phyloP scores from a whole-genome alignment of 805 yeast species.

The Metschnikowia drakensbergensis region DNA sequence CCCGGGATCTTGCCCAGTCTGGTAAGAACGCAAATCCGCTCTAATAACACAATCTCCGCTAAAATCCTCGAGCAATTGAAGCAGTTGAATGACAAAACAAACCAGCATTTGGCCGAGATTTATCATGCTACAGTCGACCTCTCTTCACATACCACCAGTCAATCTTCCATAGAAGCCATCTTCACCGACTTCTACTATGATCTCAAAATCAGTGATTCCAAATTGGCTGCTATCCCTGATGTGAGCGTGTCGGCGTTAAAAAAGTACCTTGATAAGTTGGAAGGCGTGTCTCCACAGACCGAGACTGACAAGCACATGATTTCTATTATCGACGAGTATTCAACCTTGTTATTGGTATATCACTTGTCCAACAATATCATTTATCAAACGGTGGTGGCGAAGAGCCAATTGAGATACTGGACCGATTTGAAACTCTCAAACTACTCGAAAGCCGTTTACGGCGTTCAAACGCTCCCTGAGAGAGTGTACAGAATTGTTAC shows the following conservation, averaged over 20 bases:
- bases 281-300: neutral
- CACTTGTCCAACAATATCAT: constrained; percentile 33
- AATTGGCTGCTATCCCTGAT: constrained; percentile 14
- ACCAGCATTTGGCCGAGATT: constrained; percentile 19
- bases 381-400: constrained; percentile 30
- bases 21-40: constrained; percentile 21
- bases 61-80: constrained; percentile 21
- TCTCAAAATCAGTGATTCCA: constrained; percentile 11
- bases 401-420: constrained; percentile 37
- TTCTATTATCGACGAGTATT: constrained; percentile 24
- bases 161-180: constrained; percentile 9
- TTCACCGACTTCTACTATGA: constrained; percentile 18
- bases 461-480: constrained; percentile 34
- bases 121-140: neutral
- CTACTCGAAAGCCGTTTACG: constrained; percentile 27
- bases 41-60: constrained; percentile 31
- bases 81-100: constrained; percentile 19
- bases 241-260: constrained; percentile 7
- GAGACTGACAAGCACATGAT: constrained; percentile 11
- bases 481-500: constrained; percentile 8
- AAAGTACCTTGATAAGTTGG: constrained; percentile 7
- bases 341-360: constrained; percentile 21
- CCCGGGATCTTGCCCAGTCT: constrained; percentile 17
- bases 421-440: constrained; percentile 24
- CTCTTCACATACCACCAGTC: constrained; percentile 11